Base-by-base conservation (phyloP, 1,139 yeast genomes). In the Geotrichum restrictum region DNA sequence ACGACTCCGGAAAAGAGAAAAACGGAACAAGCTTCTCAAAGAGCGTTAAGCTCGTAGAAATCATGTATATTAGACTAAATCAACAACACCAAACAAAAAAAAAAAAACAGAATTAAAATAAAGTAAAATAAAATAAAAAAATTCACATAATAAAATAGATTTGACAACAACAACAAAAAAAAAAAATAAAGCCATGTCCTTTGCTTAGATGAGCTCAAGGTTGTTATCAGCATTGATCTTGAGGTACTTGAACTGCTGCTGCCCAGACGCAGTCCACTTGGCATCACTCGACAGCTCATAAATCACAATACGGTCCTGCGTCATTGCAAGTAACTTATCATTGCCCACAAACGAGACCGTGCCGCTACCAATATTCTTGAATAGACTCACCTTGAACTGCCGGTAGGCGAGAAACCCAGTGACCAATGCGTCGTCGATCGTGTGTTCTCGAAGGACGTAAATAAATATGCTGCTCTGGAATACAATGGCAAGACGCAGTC, bases 1-100 rank as follows among this genome's bases (percentile, higher is more conserved):
- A 39, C 63, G 76, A 39, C 50, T 71, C 51, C 60, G 66, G 57
- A 61, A 67, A 51, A 60, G 73, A 33, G 76, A 72, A 53, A 71
- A 72, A 65, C 63, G 76, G 49, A 72, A 72, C 64, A 72, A 73
- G 64, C 59, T 72, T 55, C 65, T 72, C 50, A 71, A 71, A 58
- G 76, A 72, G 57, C 73, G 76, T 44, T 70, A 61, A 56, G 6
- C 42, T 8, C 8, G 29, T 24, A 24, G n/a, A n/a, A n/a, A n/a
- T n/a, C n/a, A n/a, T n/a, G n/a, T n/a, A n/a, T 14, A 24, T 8
- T 24, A 24, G 14, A 31, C 31, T 24, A 31, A 38, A 36, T 19
- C n/a, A 39, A 7, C n/a, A 8, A 27, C n/a, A 10, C 13, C n/a
- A 24, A 34, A 6, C 4, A 34, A 11, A 34, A n/a, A 4, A n/a